Evolutionary conservation across 805 yeast species (phyloP).

Genomic region (Kodamaea leandrae): DNA sequence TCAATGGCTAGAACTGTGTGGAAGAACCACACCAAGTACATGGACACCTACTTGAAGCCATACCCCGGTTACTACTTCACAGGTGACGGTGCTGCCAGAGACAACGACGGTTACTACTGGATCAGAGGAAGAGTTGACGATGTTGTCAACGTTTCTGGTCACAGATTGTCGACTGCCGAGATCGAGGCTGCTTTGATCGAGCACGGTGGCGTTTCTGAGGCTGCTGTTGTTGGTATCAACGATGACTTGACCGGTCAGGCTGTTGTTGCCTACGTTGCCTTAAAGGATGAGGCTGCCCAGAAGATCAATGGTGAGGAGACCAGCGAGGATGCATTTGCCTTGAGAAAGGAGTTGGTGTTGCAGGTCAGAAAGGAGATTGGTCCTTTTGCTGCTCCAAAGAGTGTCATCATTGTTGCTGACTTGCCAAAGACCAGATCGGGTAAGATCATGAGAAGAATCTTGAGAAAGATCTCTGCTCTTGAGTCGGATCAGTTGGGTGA

Average conservation of each 20-base stretch:
- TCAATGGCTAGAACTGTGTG: slow-evolving; percentile 82
- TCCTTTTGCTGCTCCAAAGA: slow-evolving; percentile 83
- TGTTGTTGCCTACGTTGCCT: slow-evolving; percentile 76
- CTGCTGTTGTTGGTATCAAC: slow-evolving; percentile 80
- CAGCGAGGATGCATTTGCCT: slow-evolving; percentile 47
- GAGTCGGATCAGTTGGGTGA: slow-evolving; percentile 84
- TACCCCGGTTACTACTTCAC: slow-evolving; percentile 82
- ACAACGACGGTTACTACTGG: slow-evolving; percentile 82
- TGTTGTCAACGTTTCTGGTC: slow-evolving; percentile 85
- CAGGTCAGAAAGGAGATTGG: slow-evolving; percentile 80
- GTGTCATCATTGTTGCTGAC: slow-evolving; percentile 68
- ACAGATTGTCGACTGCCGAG: slow-evolving; percentile 84
- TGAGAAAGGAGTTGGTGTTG: slow-evolving; percentile 61
- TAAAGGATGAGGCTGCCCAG: slow-evolving; percentile 49
- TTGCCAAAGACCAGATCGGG: slow-evolving; percentile 87
- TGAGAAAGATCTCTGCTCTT: slow-evolving; percentile 70
- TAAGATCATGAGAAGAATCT: slow-evolving; percentile 82
- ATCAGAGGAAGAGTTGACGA: slow-evolving; percentile 85
- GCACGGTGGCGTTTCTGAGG: slow-evolving; percentile 66
- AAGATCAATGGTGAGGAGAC: slow-evolving; percentile 27
- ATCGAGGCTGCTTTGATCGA: slow-evolving; percentile 81
- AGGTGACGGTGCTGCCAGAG: slow-evolving; percentile 89
- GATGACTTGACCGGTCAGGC: slow-evolving; percentile 88
- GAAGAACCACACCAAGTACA: slow-evolving; percentile 68
- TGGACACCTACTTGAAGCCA: slow-evolving; percentile 81